phyloP scores from a whole-genome alignment of 2,329 filamentous ascomycete genomes.

The Venturia carpophila region DNA sequence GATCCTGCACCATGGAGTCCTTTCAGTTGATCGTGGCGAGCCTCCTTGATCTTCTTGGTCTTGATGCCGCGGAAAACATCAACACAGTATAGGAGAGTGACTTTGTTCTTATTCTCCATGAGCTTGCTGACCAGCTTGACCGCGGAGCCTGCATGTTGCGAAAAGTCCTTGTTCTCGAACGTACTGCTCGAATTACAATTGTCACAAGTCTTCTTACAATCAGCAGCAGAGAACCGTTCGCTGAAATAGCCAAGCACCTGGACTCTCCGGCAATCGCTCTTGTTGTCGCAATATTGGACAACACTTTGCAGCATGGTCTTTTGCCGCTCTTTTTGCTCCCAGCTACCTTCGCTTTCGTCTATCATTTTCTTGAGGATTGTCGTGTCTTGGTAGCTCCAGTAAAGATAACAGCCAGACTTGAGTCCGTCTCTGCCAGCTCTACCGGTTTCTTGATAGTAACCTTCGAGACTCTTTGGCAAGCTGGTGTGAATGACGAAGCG shows the following conservation, averaged over 20 bases:
- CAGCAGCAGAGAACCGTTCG: conserved; percentile 64
- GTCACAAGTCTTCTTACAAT: conserved; percentile 74
- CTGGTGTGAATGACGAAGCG: conserved; percentile 93
- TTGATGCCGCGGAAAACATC: conserved; percentile 71
- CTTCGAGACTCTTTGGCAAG: conserved; percentile 89
- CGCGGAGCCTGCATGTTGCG: conserved; percentile 62
- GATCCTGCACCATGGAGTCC: conserved; percentile 59
- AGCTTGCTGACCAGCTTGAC: conserved; percentile 47
- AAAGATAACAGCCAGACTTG: conserved; percentile 81
- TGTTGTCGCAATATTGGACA: conserved; percentile 82
- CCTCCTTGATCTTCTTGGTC: conserved; percentile 49
- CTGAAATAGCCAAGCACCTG: conserved; percentile 93
- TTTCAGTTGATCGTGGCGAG: conserved; percentile 44
- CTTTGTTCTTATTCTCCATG: conserved; percentile 36
- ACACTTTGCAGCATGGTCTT: conserved; percentile 78
- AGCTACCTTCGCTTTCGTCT: conserved; percentile 64
- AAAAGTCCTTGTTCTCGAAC: conserved; percentile 71
- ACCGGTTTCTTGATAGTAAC: conserved; percentile 97
- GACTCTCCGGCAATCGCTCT: conserved; percentile 74
- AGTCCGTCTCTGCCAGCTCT: conserved; percentile 88
- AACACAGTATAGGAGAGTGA: conserved; percentile 74
- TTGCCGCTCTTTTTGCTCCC: conserved; percentile 76
- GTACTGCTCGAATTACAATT: conserved; percentile 70
- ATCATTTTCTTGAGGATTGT: conserved; percentile 72
- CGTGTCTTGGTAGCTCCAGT: conserved; percentile 74